Conservation (phyloP, 116 monocot species). For the Zostera marina region DNA sequence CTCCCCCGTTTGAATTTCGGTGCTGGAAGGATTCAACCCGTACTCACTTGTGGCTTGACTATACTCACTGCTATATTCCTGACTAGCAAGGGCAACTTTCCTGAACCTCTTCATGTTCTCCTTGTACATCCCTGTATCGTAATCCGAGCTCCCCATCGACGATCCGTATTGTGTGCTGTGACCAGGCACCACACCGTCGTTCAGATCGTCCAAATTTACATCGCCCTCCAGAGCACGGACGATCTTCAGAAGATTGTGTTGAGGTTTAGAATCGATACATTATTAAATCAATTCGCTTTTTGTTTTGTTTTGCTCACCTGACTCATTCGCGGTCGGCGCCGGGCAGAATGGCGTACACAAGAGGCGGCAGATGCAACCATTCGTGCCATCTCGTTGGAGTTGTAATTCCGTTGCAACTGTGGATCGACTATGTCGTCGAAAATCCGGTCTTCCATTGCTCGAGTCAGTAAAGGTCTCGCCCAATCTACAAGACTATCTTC, state of each 20-base stretch:
- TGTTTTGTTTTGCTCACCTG: slow-evolving; percentile 17
- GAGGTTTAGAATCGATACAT: not conserved
- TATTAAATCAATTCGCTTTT: not conserved
- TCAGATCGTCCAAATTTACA: slow-evolving; percentile 12
- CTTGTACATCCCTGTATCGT: slow-evolving; percentile 24
- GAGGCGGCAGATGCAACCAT: slow-evolving; percentile 21
- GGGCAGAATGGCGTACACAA: slow-evolving; percentile 18
- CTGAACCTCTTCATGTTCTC: slow-evolving; percentile 41
- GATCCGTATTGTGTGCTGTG: slow-evolving; percentile 2
- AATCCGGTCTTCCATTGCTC: slow-evolving; percentile 9
- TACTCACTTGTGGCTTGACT: slow-evolving; percentile 48
- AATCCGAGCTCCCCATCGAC: slow-evolving; percentile 19
- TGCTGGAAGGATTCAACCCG: slow-evolving; percentile 32
- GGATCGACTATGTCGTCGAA: slow-evolving; percentile 8
- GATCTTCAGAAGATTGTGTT: slow-evolving; percentile 2
- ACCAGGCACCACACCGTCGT: slow-evolving; percentile 10
- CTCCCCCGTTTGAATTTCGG: slow-evolving; percentile 26
- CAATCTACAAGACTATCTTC: slow-evolving; percentile 10
- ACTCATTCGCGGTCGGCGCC: slow-evolving; percentile 23
- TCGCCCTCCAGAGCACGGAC: slow-evolving; percentile 16
- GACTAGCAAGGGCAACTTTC: slow-evolving; percentile 35
- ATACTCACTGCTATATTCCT: slow-evolving; percentile 36
- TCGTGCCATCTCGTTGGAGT: slow-evolving; percentile 10
- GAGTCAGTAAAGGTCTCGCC: slow-evolving; percentile 14
- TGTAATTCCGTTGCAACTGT: slow-evolving; percentile 5